Evolutionary conservation across 495 filamentous ascomycete genomes (phyloP).

Genomic region (Annulohypoxylon moriforme): DNA sequence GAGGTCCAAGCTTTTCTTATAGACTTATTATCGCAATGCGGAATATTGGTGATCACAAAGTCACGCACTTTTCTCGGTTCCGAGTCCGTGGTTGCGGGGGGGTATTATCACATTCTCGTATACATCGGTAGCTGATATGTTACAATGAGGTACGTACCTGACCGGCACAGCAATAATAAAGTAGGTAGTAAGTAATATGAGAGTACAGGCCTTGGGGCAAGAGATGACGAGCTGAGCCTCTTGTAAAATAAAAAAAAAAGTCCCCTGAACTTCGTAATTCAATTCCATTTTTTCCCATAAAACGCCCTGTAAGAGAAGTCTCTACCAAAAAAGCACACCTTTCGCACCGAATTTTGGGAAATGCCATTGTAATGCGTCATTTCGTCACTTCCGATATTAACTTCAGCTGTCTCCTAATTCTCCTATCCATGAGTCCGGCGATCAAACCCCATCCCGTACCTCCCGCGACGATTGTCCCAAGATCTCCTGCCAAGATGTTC

Average conservation of each 20-base stretch:
- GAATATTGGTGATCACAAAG: constrained; percentile 38
- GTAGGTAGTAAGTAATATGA: constrained; percentile 21
- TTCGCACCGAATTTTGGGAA: constrained; percentile 32
- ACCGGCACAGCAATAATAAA: constrained; percentile 11
- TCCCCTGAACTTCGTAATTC: constrained; percentile 35
- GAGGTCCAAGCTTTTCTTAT: constrained; percentile 35
- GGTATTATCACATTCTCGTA: constrained; percentile 47
- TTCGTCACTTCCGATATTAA: constrained; percentile 17
- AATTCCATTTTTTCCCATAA: constrained; percentile 26
- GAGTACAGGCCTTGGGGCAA: constrained; percentile 10
- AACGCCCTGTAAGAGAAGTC: constrained; percentile 30
- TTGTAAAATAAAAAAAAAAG: not conserved
- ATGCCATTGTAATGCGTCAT: constrained; percentile 36
- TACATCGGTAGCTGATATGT: constrained; percentile 38
- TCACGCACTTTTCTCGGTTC: constrained; percentile 36
- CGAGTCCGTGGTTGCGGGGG: constrained; percentile 44
- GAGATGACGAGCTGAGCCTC: constrained; percentile 35
- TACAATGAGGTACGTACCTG: constrained; percentile 43
- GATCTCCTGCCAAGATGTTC: not conserved
- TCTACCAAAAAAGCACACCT: constrained; percentile 4
- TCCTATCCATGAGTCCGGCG: constrained; percentile 4
- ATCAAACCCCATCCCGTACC: not conserved
- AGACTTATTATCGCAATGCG: constrained; percentile 27
- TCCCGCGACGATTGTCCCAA: not conserved
- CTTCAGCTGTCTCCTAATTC: not conserved